A percentile compares a stretch with the other conserved stretches of the same genome.
phyloP scores from a whole-genome alignment of 306 rosid species.

The Coriaria nepalensis region DNA sequence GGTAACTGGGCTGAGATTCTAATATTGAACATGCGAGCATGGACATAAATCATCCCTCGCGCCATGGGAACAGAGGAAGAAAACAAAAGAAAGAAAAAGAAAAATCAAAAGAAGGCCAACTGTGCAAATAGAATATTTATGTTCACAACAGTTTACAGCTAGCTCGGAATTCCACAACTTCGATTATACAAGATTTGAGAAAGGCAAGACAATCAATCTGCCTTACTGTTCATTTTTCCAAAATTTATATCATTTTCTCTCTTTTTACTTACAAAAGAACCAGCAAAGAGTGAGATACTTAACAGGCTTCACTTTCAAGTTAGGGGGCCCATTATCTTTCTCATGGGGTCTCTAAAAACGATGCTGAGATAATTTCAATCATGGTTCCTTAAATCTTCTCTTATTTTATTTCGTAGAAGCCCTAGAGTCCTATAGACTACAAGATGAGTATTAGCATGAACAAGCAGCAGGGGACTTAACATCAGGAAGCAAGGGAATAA shows the following conservation, averaged over 20 bases:
- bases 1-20: slow-evolving; percentile 19
- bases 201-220: neutral
- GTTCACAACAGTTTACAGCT: slow-evolving; percentile 14
- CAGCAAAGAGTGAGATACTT: too few species aligned
- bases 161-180: slow-evolving; percentile 6
- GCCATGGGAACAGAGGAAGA: slow-evolving; percentile 16
- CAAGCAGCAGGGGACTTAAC: too few species aligned
- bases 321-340: too few species aligned
- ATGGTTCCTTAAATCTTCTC: too few species aligned
- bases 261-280: too few species aligned
- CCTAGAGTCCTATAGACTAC: too few species aligned
- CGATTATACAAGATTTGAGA: slow-evolving; percentile 1
- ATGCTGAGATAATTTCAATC: too few species aligned
- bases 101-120: slow-evolving; percentile 23
- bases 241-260: too few species aligned
- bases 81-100: slow-evolving; percentile 22
- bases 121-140: slow-evolving; percentile 12
- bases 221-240: too few species aligned
- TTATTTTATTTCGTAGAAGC: too few species aligned
- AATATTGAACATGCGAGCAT: slow-evolving; percentile 27
- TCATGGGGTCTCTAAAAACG: too few species aligned
- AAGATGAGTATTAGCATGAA: neutral
- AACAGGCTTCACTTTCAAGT: too few species aligned
- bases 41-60: slow-evolving; percentile 35
- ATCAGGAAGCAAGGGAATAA: slow-evolving; percentile 2